Evolutionary conservation across 75 land plant species (phyloP), one percentile per base, ranked within the genome.

Genomic region (Picea glauca): DNA sequence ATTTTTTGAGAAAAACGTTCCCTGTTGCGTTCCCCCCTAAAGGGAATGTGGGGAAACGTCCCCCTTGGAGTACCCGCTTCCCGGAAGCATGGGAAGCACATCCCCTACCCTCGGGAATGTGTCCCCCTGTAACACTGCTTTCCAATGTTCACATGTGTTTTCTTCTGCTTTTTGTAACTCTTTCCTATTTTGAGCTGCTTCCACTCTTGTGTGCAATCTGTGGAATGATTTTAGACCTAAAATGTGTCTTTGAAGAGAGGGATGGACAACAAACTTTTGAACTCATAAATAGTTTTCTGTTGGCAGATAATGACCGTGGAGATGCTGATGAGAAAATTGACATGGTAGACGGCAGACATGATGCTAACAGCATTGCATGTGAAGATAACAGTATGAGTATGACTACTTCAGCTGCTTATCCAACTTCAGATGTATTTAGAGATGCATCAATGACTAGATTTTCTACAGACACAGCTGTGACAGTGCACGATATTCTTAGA

Each of bases 401-500:
- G 26, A 40, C 26, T 70, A 38, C 23, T 4, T 66, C 70, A 6
- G 13, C 50, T 70, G 18, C 43, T 70, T 70, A 70, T 70, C 54
- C 73, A 70, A 32, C 73, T 43, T n/a, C 23, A 70, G 73, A 70
- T 70, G 73, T 43, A 40, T 70, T 70, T 70, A 70, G 54, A 40
- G 73, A 70, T n/a, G 43, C 73, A 40, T 40, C 54, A 8, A 9
- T 70, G 54, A 32, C 43, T 43, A 70, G 73, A 43, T 33, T 70
- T 43, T 70, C 38, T 20, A 2, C 73, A 38, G 54, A 70, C n/a
- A 11, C 73, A 70, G 33, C 73, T 70, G 23, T 46, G 43, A 70
- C 54, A 70, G 73, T 70, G 73, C 73, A 70, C 35, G 73, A 70
- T 70, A 32, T 46, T 40, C 43, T 70, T 13, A 70, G 23, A 9